Conservation (phyloP, 2,329 filamentous ascomycete species). For the Aspergillus vadensis region DNA sequence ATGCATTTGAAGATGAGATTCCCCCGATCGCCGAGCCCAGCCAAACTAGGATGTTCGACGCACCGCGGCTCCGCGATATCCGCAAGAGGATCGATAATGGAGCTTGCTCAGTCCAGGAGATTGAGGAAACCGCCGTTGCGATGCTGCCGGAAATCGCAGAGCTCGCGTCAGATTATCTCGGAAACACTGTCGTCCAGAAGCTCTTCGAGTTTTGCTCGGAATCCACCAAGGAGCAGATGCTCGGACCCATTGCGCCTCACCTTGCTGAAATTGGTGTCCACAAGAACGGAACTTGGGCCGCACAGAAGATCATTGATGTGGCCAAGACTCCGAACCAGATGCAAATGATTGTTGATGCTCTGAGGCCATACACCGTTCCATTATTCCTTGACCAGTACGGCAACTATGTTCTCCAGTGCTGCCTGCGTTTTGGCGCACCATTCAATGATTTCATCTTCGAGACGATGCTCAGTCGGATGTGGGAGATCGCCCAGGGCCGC, state of each 20-base stretch:
- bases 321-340: conserved; percentile 84
- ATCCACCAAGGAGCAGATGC: conserved; percentile 85
- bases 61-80: conserved; percentile 91
- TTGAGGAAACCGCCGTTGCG: conserved; percentile 85
- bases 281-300: conserved; percentile 99
- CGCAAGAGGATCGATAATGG: conserved; percentile 97
- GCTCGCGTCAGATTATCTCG: conserved; percentile 90
- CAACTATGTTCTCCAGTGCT: conserved; percentile 97
- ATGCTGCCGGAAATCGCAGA: conserved; percentile 98
- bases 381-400: conserved; percentile 97
- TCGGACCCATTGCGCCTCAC: conserved; percentile 82
- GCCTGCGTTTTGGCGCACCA: conserved; percentile 83
- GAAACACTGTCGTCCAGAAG: conserved; percentile 99
- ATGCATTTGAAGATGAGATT: conserved; percentile 76
- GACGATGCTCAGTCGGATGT: conserved; percentile 90
- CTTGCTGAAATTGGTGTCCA: conserved; percentile 96
- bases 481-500: conserved; percentile 88
- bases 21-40: conserved; percentile 85
- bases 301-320: conserved; percentile 98
- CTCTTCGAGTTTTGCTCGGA: conserved; percentile 96
- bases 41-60: conserved; percentile 86
- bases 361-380: conserved; percentile 83
- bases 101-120: conserved; percentile 79
- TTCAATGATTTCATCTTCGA: conserved; percentile 98
- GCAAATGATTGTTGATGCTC: conserved; percentile 76